Percentiles rank a stretch among this genome's conserved stretches.
Evolutionary conservation across 192 early-diverging fungal species (phyloP).

Genomic region (Jimgerdemannia lactiflua): DNA sequence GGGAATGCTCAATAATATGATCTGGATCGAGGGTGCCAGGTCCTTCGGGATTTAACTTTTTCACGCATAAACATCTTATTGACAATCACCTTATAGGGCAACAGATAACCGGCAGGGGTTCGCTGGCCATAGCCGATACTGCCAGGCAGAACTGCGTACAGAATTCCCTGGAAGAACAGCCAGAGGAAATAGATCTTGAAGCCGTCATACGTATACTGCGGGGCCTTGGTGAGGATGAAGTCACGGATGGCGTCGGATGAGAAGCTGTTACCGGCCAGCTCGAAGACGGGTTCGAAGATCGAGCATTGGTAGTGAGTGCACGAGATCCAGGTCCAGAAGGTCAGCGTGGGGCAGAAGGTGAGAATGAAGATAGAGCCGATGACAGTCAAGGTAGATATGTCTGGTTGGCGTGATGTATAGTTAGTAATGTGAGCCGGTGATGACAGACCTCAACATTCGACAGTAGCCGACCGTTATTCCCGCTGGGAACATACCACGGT

Average conservation of each 20-base stretch:
- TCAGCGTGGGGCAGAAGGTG: constrained; percentile 59
- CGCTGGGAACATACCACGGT: constrained; percentile 41
- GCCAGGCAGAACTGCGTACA: constrained; percentile 66
- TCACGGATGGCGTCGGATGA: constrained; percentile 28
- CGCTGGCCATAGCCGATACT: constrained; percentile 73
- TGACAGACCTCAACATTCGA: too few species aligned
- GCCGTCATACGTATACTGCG: constrained; percentile 44
- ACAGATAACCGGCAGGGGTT: constrained; percentile 69
- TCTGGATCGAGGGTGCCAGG: too few species aligned
- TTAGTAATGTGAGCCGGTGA: too few species aligned
- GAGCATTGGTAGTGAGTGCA: constrained; percentile 68
- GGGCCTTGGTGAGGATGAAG: constrained; percentile 33
- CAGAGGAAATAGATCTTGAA: constrained; percentile 59
- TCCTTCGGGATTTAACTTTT: too few species aligned
- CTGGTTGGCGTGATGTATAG: constrained; percentile 14
- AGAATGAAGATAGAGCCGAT: constrained; percentile 55
- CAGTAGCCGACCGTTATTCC: too few species aligned
- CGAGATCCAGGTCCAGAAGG: constrained; percentile 64
- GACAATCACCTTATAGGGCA: constrained; percentile 65
- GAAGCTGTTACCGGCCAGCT: constrained; percentile 23
- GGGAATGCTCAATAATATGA: too few species aligned
- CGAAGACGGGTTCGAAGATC: constrained; percentile 48
- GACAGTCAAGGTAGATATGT: constrained; percentile 48
- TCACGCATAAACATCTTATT: not conserved
- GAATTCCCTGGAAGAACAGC: constrained; percentile 65